Evolutionary conservation across 768 basidiomycete species (phyloP).

Genomic region (Suillus clintonianus): DNA sequence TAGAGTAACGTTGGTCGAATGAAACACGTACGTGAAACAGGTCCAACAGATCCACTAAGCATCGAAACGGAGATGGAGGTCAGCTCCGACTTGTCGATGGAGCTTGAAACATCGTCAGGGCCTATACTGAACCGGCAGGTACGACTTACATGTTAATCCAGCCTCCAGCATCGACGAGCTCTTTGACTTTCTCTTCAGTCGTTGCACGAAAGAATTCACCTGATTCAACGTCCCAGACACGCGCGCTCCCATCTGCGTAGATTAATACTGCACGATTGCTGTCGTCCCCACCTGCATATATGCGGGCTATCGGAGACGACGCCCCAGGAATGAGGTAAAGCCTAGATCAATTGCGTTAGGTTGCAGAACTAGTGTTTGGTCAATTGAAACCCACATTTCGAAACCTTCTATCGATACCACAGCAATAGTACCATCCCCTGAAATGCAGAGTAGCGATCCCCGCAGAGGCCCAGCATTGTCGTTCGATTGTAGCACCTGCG

Average conservation of each 20-base stretch:
- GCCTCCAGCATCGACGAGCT: slow-evolving; percentile 66
- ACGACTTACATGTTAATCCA: slow-evolving; percentile 71
- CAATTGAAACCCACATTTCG: slow-evolving; percentile 65
- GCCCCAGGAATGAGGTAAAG: slow-evolving; percentile 83
- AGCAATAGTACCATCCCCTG: slow-evolving; percentile 80
- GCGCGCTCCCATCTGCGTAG: slow-evolving; percentile 74
- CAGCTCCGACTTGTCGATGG: slow-evolving; percentile 26
- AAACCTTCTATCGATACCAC: slow-evolving; percentile 74
- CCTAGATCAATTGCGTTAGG: slow-evolving; percentile 38
- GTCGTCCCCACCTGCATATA: slow-evolving; percentile 55
- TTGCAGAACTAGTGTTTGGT: not conserved
- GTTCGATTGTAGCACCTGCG: slow-evolving; percentile 50
- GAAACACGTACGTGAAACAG: slow-evolving; percentile 24
- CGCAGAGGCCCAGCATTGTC: slow-evolving; percentile 56
- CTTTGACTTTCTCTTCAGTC: slow-evolving; percentile 72
- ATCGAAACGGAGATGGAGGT: slow-evolving; percentile 25
- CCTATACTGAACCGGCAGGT: not conserved
- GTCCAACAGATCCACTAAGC: slow-evolving; percentile 15
- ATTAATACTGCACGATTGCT: slow-evolving; percentile 70
- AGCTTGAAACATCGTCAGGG: slow-evolving; percentile 14
- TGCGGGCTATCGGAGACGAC: slow-evolving; percentile 57
- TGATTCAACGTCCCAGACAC: slow-evolving; percentile 85
- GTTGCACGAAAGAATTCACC: slow-evolving; percentile 87
- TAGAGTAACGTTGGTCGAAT: slow-evolving; percentile 14
- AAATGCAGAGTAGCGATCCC: slow-evolving; percentile 71